These are phyloP conservation scores for Jaapia argillacea DNA, from an alignment of 768 basidiomycete genomes.

Conservation along the genomic window DNA sequence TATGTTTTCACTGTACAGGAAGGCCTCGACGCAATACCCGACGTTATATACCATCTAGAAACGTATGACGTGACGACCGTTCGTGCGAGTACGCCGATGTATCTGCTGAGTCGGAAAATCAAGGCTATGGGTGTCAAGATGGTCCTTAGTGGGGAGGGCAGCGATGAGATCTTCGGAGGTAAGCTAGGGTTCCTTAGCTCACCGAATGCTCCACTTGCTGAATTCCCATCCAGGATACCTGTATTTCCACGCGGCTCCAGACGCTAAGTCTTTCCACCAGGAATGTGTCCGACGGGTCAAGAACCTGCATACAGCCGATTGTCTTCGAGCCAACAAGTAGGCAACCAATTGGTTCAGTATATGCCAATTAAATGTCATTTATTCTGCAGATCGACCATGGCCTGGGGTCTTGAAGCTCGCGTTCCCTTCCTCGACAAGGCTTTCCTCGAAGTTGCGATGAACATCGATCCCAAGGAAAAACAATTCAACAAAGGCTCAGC, in stretches of 20 bases:
- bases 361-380: slow-evolving; percentile 1
- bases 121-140: slow-evolving; percentile 99
- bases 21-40: slow-evolving; percentile 92
- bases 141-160: slow-evolving; percentile 96
- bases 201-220: not conserved
- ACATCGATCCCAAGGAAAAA: slow-evolving; percentile 79
- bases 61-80: slow-evolving; percentile 99
- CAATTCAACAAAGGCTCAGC: slow-evolving; percentile 75
- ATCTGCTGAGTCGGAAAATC: slow-evolving; percentile 94
- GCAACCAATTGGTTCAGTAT: slow-evolving; percentile 13
- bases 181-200: slow-evolving; percentile 5
- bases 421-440: slow-evolving; percentile 98
- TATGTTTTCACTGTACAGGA: slow-evolving; percentile 98
- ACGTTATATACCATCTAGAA: slow-evolving; percentile 97
- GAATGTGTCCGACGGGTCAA: slow-evolving; percentile 93
- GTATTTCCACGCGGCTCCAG: slow-evolving; percentile 98
- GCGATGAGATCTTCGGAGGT: slow-evolving; percentile 97
- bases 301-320: slow-evolving; percentile 95
- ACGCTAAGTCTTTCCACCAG: slow-evolving; percentile 82
- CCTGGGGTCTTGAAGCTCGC: slow-evolving; percentile 97
- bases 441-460: slow-evolving; percentile 93
- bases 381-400: slow-evolving; percentile 82
- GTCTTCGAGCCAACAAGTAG: slow-evolving; percentile 95
- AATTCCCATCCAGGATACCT: slow-evolving; percentile 67
- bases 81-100: slow-evolving; percentile 97